These are phyloP conservation scores for Diutina rugosa DNA, from an alignment of 1,139 yeast genomes.

Conservation along the genomic window DNA sequence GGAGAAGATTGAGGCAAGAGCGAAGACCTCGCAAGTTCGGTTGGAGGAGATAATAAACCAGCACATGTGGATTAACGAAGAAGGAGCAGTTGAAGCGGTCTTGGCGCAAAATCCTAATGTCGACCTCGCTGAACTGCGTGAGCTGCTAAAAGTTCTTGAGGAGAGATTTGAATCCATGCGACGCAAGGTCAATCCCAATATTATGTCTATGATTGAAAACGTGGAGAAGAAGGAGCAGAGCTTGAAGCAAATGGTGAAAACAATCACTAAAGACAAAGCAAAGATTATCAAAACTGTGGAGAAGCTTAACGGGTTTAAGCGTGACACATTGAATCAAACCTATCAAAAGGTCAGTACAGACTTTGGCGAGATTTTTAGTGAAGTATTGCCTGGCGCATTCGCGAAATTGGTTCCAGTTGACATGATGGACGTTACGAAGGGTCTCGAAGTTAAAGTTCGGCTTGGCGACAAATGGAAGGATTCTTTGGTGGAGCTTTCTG, in stretches of 20 bases:
- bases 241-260: conserved; percentile 67
- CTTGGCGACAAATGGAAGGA: conserved; percentile 94
- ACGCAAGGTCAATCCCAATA: conserved; percentile 75
- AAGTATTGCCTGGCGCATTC: conserved; percentile 78
- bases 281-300: conserved; percentile 83
- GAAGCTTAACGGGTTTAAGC: conserved; percentile 78
- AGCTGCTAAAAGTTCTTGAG: conserved; percentile 41
- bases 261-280: conserved; percentile 80
- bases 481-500: conserved; percentile 86
- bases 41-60: conserved; percentile 40
- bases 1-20: conserved; percentile 39
- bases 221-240: conserved; percentile 82
- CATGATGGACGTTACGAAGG: conserved; percentile 73
- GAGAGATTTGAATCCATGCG: conserved; percentile 65
- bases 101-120: conserved; percentile 49
- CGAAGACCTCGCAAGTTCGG: conserved; percentile 25
- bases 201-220: conserved; percentile 88
- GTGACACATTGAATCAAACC: conserved; percentile 71
- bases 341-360: conserved; percentile 79
- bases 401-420: conserved; percentile 82
- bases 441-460: conserved; percentile 83
- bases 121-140: conserved; percentile 49
- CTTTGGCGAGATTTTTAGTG: conserved; percentile 88
- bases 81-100: conserved; percentile 38
- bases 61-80: conserved; percentile 66